phyloP scores from a whole-genome alignment of 768 basidiomycete genomes.

The Boletus fagicola region DNA sequence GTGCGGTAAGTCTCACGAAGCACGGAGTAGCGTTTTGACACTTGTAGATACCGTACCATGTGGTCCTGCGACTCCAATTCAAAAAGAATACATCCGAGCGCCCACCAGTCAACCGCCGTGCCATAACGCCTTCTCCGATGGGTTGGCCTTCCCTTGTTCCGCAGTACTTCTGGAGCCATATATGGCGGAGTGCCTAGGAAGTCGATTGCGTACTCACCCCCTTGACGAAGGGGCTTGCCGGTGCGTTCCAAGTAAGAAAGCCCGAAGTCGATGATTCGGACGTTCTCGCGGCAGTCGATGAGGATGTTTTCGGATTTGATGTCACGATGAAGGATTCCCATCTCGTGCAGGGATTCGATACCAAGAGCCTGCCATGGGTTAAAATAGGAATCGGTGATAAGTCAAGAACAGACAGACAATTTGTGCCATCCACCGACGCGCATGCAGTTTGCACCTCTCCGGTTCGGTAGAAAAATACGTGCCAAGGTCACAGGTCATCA shows the following conservation, averaged over 20 bases:
- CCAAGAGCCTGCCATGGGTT: conserved; percentile 36
- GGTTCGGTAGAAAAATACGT: conserved; percentile 29
- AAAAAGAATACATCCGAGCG: conserved; percentile 40
- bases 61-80: conserved; percentile 34
- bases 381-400: background rate
- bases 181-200: conserved; percentile 37
- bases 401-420: conserved; percentile 26
- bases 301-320: conserved; percentile 71
- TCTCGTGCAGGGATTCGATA: conserved; percentile 46
- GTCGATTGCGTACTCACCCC: conserved; percentile 22
- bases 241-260: conserved; percentile 27
- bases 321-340: conserved; percentile 67
- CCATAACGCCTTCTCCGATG: conserved; percentile 28
- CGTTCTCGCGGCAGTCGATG: conserved; percentile 42
- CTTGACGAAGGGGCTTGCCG: conserved; percentile 11
- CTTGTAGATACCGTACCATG: conserved; percentile 20
- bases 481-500: conserved; percentile 39
- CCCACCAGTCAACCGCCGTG: conserved; percentile 41
- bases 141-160: conserved; percentile 17
- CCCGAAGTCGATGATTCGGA: conserved; percentile 45
- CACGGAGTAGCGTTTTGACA: background rate
- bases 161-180: conserved; percentile 42
- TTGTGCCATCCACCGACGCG: conserved; percentile 41
- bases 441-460: conserved; percentile 26
- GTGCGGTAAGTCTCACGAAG: background rate